Base-by-base conservation (phyloP, 768 basidiomycete genomes). In the Mycena filopes region DNA sequence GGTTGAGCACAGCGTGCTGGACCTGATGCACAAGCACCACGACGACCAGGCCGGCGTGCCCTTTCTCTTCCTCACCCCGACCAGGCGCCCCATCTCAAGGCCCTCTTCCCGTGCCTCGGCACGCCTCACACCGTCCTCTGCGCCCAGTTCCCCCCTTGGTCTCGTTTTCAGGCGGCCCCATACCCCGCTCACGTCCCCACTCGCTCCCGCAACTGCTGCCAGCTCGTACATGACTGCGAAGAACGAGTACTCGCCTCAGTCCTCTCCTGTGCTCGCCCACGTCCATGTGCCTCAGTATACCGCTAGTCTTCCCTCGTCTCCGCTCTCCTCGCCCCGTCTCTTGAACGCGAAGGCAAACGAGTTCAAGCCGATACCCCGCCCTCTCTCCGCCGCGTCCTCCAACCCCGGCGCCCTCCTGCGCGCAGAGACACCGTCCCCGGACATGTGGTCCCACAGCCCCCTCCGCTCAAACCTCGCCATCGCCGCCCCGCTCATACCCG, bases 21-120 rank as follows among this genome's bases (percentile, higher is more conserved):
- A 97, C 74, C 86, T 98, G 66, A 98, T 98, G 96, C 96, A 98
- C 80, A 92, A 93, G 78, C 93, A 96, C 76, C 85, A 88, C 66
- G 95, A 97, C 84, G 90, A 94, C 80, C 80, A 91, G 42, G 88
- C 90, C 15, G 91, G 91, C 21, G 90, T 93, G 8, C 92, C 93
- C 0, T 95, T 95, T 74, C 80, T 94, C 60, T 93, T 91, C 78
- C 81, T 95, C 51, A 94, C 92, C 6, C 91, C 92, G 23, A 92
- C 89, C 33, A 84, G 90, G 65, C 87, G 92, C 21, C 93, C 92
- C 31, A 84, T 90, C 54, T 93, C 92, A 13, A 87, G 92, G 12
- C 92, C 92, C 18, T 93, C 91, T 40, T 94, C 93, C 49, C 85
- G 93, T 63, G 89, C 93, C 51, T 90, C 93, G 40, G 83, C 87